These are phyloP conservation scores for Allantophomopsis lycopodina DNA, from an alignment of 2,329 filamentous ascomycete species.

Conservation along the genomic window DNA sequence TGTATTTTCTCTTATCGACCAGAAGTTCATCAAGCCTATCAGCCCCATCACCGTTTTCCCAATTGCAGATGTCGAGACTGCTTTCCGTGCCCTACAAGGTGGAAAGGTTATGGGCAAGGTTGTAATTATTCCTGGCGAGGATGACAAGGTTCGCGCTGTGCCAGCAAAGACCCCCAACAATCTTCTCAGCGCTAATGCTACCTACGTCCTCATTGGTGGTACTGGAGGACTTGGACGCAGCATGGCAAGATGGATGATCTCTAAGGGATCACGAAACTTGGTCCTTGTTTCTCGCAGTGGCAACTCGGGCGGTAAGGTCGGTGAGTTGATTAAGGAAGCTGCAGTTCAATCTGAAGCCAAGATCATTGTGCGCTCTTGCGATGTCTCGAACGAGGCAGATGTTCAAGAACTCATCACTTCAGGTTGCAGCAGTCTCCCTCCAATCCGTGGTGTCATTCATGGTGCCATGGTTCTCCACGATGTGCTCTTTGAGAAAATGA, in stretches of 20 bases:
- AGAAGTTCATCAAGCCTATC: conserved; percentile 5
- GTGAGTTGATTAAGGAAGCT: conserved; percentile 14
- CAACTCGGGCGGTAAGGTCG: conserved; percentile 10
- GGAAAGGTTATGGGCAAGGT: conserved; percentile 8
- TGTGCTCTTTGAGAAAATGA: conserved; percentile 23
- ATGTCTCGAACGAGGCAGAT: too few species aligned
- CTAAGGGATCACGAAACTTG: conserved; percentile 16
- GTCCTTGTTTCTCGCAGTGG: conserved; percentile 17
- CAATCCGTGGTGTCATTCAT: too few species aligned
- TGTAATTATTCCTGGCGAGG: conserved; percentile 9
- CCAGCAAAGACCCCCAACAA: conserved; percentile 7
- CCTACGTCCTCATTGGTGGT: conserved; percentile 19
- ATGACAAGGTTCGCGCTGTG: conserved; percentile 4
- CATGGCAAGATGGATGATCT: conserved; percentile 16
- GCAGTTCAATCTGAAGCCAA: conserved; percentile 5
- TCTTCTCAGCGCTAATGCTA: conserved; percentile 16
- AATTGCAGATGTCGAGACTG: conserved; percentile 7
- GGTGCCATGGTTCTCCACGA: too few species aligned
- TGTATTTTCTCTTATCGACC: conserved; percentile 8
- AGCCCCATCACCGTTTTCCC: conserved; percentile 17
- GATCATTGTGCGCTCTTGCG: conserved; percentile 12
- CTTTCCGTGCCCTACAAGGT: conserved; percentile 2
- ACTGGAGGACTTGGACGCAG: conserved; percentile 18
- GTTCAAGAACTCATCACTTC: too few species aligned
- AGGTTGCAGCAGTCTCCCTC: too few species aligned